Base-by-base conservation (phyloP, 1,284 basidiomycete genomes). In the Puccinia brachypodii region DNA sequence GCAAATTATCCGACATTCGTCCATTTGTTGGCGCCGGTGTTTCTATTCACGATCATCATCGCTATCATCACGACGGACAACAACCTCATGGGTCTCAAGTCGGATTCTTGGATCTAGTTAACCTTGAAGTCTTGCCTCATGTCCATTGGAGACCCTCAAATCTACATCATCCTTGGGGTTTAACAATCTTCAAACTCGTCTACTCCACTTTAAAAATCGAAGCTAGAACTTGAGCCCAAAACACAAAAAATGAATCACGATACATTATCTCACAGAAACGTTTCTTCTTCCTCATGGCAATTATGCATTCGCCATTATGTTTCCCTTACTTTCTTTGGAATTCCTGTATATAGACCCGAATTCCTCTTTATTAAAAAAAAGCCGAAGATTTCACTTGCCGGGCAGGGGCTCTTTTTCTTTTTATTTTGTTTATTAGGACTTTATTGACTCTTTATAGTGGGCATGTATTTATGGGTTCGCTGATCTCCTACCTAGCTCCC, bases 121-220 rank as follows among this genome's bases (percentile, higher is more conserved):
- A 71, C 47, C 44, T 71, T 36, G 68, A 71, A 71, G 68, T 71
- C 42, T 50, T 71, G 44, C 68, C 68, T 47, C 68, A 50, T 28
- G 44, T 3, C 28, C n/a, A 14, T 47, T 71, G 68, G 68, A 71
- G 68, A 33, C 68, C 68, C 16, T 71, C 68, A 28, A 71, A 71
- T 50, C 42, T 71, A 13, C 68, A 71, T 9, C 68, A 71, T 71
- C 68, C 68, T 7, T 71, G 68, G 68, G 68, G 68, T 42, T 50
- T 71, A 22, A 71, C 68, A 28, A 71, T 71, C 42, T 71, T 71
- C 68, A 71, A 71, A 40, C 44, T 71, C 22, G 47, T 71, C 42
- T 71, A 71, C 31, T 71, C 68, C 44, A 71, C 68, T 71, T n/a
- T 71, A 4, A 71, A 71, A 71, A 71, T 71, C 40, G 68, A 71